Conservation (phyloP, 2,329 filamentous ascomycete genomes). For the Penicillium sp. region DNA sequence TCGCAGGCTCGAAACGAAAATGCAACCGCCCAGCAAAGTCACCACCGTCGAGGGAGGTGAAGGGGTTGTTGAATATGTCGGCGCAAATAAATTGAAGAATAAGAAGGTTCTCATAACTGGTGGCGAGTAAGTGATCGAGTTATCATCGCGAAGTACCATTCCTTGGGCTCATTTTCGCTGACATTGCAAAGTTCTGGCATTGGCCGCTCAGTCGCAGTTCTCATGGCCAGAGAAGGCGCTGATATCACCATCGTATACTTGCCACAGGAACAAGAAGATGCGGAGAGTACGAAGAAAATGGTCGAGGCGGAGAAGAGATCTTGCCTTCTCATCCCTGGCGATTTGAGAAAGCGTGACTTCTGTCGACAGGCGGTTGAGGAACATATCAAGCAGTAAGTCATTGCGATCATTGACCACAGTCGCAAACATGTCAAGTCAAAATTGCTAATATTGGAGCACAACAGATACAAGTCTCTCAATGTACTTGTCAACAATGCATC, state of each 20-base stretch:
- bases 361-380: conserved; percentile 54
- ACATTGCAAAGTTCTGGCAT: conserved; percentile 51
- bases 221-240: conserved; percentile 60
- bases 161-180: not conserved
- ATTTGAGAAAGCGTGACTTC: conserved; percentile 10
- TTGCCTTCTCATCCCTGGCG: conserved; percentile 9
- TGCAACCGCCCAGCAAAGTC: not conserved
- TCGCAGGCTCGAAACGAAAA: not conserved
- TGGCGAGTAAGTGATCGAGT: not conserved
- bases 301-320: conserved; percentile 5
- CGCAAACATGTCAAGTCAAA: not conserved
- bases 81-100: conserved; percentile 1
- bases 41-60: not conserved
- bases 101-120: conserved; percentile 4
- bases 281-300: conserved; percentile 51
- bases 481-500: conserved; percentile 61
- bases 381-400: conserved; percentile 50
- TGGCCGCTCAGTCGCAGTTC: conserved; percentile 54
- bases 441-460: conserved; percentile 46
- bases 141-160: not conserved
- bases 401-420: not conserved
- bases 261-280: conserved; percentile 52
- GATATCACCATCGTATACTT: conserved; percentile 2
- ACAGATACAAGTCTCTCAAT: conserved; percentile 44
- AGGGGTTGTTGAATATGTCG: not conserved